Percentiles rank a stretch among this genome's conserved stretches.
phyloP scores from a whole-genome alignment of 768 basidiomycete genomes.

The Suillus americanus region DNA sequence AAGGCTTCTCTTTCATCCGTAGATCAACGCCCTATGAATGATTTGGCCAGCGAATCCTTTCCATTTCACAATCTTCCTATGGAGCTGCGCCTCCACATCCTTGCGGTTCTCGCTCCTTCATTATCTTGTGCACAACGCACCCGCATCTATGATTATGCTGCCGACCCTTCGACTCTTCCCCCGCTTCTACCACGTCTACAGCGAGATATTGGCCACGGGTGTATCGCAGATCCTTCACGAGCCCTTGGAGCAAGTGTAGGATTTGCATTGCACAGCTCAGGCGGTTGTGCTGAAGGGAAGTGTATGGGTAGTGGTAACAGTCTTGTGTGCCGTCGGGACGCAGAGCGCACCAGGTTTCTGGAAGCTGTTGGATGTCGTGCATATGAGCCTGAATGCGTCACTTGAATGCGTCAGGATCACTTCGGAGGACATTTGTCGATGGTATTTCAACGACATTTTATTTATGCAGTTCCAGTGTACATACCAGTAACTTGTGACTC shows the following conservation, averaged over 20 bases:
- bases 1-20: constrained; percentile 13
- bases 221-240: constrained; percentile 22
- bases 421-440: neutral
- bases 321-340: constrained; percentile 40
- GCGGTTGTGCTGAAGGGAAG: constrained; percentile 34
- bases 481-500: neutral
- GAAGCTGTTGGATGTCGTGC: constrained; percentile 43
- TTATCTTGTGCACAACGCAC: constrained; percentile 57
- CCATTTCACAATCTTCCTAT: constrained; percentile 48
- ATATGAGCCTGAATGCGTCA: constrained; percentile 38
- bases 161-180: constrained; percentile 49
- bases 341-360: constrained; percentile 45
- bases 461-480: no score
- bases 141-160: constrained; percentile 56
- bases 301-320: constrained; percentile 40
- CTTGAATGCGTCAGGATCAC: constrained; percentile 15
- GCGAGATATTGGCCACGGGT: constrained; percentile 16
- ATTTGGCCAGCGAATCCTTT: constrained; percentile 23
- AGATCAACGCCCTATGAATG: constrained; percentile 16
- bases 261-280: constrained; percentile 7
- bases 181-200: constrained; percentile 34
- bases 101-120: constrained; percentile 54
- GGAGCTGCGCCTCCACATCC: constrained; percentile 57
- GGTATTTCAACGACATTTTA: neutral
- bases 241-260: constrained; percentile 15